Percentiles rank a stretch among this genome's conserved stretches.
phyloP scores from a whole-genome alignment of 495 filamentous ascomycete genomes.

The Articulospora tetracladia region DNA sequence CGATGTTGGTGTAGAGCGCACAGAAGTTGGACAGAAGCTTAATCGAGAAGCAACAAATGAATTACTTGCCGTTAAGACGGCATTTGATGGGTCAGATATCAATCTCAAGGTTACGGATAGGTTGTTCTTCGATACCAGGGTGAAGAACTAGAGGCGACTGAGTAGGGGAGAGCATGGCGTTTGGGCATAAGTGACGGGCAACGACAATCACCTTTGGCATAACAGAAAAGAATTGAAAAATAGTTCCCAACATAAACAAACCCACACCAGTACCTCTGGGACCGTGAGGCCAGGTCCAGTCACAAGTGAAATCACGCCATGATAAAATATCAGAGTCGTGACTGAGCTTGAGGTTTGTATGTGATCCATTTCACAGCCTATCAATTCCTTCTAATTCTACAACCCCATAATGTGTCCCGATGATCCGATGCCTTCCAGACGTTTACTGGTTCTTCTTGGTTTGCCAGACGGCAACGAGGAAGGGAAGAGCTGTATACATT shows the following conservation, averaged over 20 bases:
- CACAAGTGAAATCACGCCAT: not conserved
- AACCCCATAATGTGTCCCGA: not conserved
- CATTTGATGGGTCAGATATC: constrained; percentile 19
- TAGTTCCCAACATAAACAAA: too few species aligned
- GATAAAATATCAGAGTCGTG: not conserved
- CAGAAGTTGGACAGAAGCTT: constrained; percentile 10
- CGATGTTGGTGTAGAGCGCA: constrained; percentile 14
- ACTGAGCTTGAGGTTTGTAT: not conserved
- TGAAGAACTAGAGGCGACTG: constrained; percentile 5
- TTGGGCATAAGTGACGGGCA: not conserved
- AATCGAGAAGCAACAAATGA: constrained; percentile 14
- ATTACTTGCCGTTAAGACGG: constrained; percentile 16
- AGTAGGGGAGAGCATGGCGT: not conserved
- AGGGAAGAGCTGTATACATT: constrained; percentile 16
- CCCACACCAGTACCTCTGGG: too few species aligned
- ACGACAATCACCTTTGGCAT: too few species aligned
- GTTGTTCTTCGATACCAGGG: constrained; percentile 24
- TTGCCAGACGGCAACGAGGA: constrained; percentile 28
- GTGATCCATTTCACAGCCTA: constrained; percentile 7
- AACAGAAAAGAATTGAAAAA: too few species aligned
- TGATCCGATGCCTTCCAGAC: not conserved
- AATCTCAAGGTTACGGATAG: constrained; percentile 20
- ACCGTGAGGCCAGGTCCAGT: too few species aligned
- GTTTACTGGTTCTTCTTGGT: constrained; percentile 27
- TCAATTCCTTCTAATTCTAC: constrained; percentile 13